phyloP scores from a whole-genome alignment of 306 rosid genomes.

The Sphenostylis stenocarpa region DNA sequence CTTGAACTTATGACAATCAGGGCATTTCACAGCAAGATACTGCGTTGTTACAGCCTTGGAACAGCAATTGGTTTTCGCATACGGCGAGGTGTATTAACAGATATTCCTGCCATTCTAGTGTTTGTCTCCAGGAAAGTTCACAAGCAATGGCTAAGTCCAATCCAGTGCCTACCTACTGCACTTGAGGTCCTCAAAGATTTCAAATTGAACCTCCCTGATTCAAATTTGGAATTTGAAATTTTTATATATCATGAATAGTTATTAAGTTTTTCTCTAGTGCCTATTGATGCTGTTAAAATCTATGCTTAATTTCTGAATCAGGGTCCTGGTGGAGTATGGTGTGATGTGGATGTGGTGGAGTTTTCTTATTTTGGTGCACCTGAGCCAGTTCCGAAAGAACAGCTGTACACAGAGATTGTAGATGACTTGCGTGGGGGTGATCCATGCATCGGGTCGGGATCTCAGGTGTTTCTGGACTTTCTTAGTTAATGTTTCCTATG shows the following conservation, averaged over 20 bases:
- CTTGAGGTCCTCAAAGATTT: slow-evolving; percentile 63
- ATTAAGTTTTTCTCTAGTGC: background rate
- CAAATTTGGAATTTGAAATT: background rate
- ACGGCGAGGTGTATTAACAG: slow-evolving; percentile 80
- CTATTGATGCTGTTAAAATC: slow-evolving; percentile 12
- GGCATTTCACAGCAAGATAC: slow-evolving; percentile 98
- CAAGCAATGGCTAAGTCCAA: slow-evolving; percentile 98
- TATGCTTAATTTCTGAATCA: slow-evolving; percentile 45
- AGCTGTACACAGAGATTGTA: slow-evolving; percentile 83
- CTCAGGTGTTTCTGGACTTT: slow-evolving; percentile 68
- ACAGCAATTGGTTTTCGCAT: slow-evolving; percentile 98
- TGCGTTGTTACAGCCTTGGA: slow-evolving; percentile 98
- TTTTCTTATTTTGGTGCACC: slow-evolving; percentile 99
- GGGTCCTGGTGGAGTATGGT: slow-evolving; percentile 99
- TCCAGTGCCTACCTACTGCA: slow-evolving; percentile 96
- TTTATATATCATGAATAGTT: background rate
- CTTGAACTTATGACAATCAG: slow-evolving; percentile 98
- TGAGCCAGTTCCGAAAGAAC: slow-evolving; percentile 97
- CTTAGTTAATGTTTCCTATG: slow-evolving; percentile 8
- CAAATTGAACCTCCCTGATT: slow-evolving; percentile 22
- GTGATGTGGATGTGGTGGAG: slow-evolving; percentile 98
- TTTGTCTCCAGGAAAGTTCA: slow-evolving; percentile 98
- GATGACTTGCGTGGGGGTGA: slow-evolving; percentile 98
- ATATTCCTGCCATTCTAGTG: slow-evolving; percentile 95
- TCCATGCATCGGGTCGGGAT: slow-evolving; percentile 93